These are phyloP conservation scores for Pistacia integerrima DNA, from an alignment of 345 rosid species.

Conservation along the genomic window DNA sequence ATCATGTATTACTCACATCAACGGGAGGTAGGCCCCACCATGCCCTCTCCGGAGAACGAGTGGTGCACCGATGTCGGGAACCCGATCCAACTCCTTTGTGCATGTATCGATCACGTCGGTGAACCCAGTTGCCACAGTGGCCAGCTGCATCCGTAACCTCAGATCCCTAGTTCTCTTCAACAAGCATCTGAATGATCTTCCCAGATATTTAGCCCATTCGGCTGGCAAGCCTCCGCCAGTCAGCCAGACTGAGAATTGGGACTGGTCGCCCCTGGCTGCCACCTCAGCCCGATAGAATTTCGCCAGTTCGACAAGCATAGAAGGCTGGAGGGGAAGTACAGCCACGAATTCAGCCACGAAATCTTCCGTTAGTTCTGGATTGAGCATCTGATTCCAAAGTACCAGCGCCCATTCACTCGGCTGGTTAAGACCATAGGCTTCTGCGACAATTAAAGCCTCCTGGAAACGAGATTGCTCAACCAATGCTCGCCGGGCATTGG, in stretches of 20 bases:
- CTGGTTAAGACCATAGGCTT: constrained; percentile 94
- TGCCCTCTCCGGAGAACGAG: constrained; percentile 87
- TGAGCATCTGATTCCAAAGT: constrained; percentile 95
- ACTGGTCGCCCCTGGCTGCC: constrained; percentile 94
- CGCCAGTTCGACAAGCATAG: constrained; percentile 84
- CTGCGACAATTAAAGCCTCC: constrained; percentile 96
- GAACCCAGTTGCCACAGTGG: constrained; percentile 80
- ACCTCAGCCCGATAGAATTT: constrained; percentile 86
- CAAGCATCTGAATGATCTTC: constrained; percentile 88
- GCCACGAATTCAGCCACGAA: constrained; percentile 94
- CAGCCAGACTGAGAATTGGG: constrained; percentile 95
- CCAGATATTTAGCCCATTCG: constrained; percentile 93
- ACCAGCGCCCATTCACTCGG: constrained; percentile 93
- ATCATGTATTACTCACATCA: constrained; percentile 44
- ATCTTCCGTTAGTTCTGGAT: constrained; percentile 84
- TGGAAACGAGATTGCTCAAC: constrained; percentile 94
- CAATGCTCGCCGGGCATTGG: constrained; percentile 82
- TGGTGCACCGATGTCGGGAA: constrained; percentile 76
- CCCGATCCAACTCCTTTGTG: constrained; percentile 61
- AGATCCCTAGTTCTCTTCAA: constrained; percentile 84
- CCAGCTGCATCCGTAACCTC: constrained; percentile 75
- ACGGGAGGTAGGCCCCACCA: constrained; percentile 93
- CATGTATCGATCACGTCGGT: constrained; percentile 62
- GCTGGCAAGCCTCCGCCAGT: constrained; percentile 91
- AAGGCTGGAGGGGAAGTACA: constrained; percentile 86